These are phyloP conservation scores for Phalaenopsis equestris DNA, from an alignment of 106 monocot species.

Conservation along the genomic window DNA sequence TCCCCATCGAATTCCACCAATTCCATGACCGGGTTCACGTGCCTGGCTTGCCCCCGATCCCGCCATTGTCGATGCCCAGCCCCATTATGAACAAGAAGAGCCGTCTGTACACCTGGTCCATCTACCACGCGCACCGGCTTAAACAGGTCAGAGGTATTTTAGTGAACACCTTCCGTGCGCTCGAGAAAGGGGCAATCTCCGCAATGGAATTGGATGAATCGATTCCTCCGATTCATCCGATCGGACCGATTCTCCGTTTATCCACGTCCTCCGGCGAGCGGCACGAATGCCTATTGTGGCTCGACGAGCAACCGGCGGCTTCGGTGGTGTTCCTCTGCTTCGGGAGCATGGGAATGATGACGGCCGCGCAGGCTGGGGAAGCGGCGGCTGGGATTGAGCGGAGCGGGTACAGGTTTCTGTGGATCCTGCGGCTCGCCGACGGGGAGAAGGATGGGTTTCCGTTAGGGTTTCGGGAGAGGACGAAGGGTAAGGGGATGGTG, in stretches of 20 bases:
- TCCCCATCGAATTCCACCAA: conserved; percentile 1
- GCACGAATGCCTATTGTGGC: conserved; percentile 27
- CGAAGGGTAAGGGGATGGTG: conserved; percentile 24
- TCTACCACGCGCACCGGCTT: conserved; percentile 7
- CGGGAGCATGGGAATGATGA: conserved; percentile 47
- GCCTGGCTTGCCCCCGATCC: conserved; percentile 20
- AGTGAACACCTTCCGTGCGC: conserved; percentile 41
- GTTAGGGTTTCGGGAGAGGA: conserved; percentile 40
- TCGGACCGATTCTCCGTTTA: conserved; percentile 7
- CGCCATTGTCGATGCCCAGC: conserved; percentile 14
- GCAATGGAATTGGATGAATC: conserved; percentile 17
- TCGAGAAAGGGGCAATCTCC: conserved; percentile 29
- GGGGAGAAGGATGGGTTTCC: conserved; percentile 26
- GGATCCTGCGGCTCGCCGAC: not conserved
- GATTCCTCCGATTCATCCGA: conserved; percentile 4
- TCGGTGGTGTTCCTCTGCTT: conserved; percentile 57
- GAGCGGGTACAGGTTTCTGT: conserved; percentile 5
- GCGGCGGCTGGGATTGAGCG: not conserved
- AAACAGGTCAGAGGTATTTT: conserved; percentile 36
- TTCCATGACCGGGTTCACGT: conserved; percentile 10
- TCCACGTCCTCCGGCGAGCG: not conserved
- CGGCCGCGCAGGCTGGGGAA: conserved; percentile 19
- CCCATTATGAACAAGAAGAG: conserved; percentile 13
- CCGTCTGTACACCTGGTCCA: not conserved
- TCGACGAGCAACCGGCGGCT: conserved; percentile 31